Percentiles rank a stretch among this genome's conserved stretches.
Conservation (phyloP, 148 eudicot species). For the Chenopodium berlandieri region DNA sequence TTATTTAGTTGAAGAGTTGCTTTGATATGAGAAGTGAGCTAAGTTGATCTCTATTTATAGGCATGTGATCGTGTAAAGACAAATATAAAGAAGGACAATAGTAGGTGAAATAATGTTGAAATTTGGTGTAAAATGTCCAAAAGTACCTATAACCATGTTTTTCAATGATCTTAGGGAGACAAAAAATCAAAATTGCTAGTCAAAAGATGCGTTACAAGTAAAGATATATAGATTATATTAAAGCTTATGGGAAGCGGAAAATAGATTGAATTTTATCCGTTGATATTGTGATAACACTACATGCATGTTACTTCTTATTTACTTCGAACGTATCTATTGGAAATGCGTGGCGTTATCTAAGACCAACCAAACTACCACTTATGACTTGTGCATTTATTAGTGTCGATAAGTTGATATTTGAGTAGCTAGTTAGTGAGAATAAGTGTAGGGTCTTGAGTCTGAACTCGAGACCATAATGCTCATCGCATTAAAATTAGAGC, state of each 20-base stretch:
- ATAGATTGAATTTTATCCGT: not conserved
- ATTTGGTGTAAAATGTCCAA: not conserved
- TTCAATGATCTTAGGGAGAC: not conserved
- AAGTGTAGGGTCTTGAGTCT: no score
- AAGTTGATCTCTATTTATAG: not conserved
- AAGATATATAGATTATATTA: no score
- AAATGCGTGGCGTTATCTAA: not conserved
- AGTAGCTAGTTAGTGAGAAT: no score
- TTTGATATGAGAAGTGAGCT: not conserved
- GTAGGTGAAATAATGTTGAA: not conserved
- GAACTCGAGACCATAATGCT: no score
- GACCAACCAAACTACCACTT: not conserved
- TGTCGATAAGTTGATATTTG: no score
- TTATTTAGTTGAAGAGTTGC: not conserved
- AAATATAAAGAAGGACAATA: not conserved
- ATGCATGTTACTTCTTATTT: not conserved
- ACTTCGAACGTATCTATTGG: not conserved
- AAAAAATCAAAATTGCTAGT: not conserved
- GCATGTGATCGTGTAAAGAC: not conserved
- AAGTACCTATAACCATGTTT: not conserved
- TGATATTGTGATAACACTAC: no score
- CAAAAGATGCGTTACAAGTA: not conserved
- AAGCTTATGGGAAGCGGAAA: no score
- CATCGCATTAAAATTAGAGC: no score
- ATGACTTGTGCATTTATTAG: no score